Percentiles rank a stretch among this genome's conserved stretches.
Conservation (phyloP, 305 asterid species). For the Fraxinus floribunda region DNA sequence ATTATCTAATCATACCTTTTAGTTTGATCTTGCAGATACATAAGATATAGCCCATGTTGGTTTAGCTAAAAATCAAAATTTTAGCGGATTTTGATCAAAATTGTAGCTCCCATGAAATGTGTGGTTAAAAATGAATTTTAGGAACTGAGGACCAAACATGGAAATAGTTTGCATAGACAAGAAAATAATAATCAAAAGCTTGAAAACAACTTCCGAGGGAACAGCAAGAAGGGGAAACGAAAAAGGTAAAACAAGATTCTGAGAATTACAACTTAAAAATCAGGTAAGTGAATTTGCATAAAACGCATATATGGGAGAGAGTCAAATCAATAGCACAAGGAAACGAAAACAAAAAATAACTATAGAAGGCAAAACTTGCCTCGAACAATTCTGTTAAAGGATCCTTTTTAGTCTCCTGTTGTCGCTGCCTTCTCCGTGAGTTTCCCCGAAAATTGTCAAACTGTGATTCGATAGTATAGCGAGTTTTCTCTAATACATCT, state of each 20-base stretch:
- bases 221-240: not conserved
- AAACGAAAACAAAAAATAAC: not conserved
- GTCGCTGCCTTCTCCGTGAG: conserved; percentile 68
- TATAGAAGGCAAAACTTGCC: conserved; percentile 42
- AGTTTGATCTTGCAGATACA: conserved; percentile 8
- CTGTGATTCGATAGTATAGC: conserved; percentile 54
- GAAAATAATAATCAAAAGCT: conserved; percentile 8
- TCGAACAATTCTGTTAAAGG: conserved; percentile 75
- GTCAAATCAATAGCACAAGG: conserved; percentile 9
- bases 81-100: too few relatives aligned
- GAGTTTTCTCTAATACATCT: conserved; percentile 83
- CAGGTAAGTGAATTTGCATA: conserved; percentile 6
- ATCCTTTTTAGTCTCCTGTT: conserved; percentile 64
- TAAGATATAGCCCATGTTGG: not conserved
- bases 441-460: conserved; percentile 50
- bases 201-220: conserved; percentile 7
- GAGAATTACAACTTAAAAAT: conserved; percentile 1
- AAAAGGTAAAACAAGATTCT: conserved; percentile 2
- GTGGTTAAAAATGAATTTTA: too few relatives aligned
- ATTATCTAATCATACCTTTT: not conserved
- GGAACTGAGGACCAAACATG: not conserved
- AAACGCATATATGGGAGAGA: not conserved
- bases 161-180: not conserved
- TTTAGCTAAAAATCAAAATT: not conserved
- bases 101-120: not conserved